Percentiles rank a stretch among this genome's conserved stretches.
These are phyloP conservation scores for Pleurotus platypus DNA, from an alignment of 768 basidiomycete genomes.

Conservation along the genomic window DNA sequence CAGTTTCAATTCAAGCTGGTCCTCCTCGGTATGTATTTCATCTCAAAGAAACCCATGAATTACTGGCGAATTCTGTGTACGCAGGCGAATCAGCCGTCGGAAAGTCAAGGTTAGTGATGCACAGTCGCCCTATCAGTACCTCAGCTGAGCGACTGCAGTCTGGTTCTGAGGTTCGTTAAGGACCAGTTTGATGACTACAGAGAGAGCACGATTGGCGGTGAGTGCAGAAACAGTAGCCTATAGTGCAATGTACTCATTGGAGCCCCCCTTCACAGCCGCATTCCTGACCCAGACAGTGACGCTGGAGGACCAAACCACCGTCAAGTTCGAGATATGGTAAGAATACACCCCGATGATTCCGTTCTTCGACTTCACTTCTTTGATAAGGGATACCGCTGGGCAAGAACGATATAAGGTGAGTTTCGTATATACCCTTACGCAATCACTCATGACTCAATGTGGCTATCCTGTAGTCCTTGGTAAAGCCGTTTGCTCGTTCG, in stretches of 20 bases:
- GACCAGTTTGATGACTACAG: constrained; percentile 95
- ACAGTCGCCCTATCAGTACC: not conserved
- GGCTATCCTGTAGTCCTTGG: constrained; percentile 29
- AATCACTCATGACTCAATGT: constrained; percentile 10
- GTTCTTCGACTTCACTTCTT: constrained; percentile 6
- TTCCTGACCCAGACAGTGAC: constrained; percentile 98
- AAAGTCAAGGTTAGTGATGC: constrained; percentile 72
- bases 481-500: constrained; percentile 20
- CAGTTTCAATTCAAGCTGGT: constrained; percentile 97
- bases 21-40: constrained; percentile 69
- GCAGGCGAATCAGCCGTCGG: constrained; percentile 97
- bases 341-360: constrained; percentile 14
- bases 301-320: constrained; percentile 81
- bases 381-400: constrained; percentile 85
- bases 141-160: constrained; percentile 42
- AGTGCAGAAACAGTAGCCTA: constrained; percentile 12
- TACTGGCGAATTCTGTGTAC: constrained; percentile 12
- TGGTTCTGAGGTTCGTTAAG: constrained; percentile 95
- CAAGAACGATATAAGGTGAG: constrained; percentile 91
- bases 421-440: constrained; percentile 9
- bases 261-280: constrained; percentile 56
- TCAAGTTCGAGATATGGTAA: constrained; percentile 98
- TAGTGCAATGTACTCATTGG: not conserved
- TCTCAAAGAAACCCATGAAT: not conserved
- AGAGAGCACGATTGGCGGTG: constrained; percentile 92